A percentile compares a stretch with the other conserved stretches of the same genome.
These are phyloP conservation scores for Fusarium mangiferae DNA, from an alignment of 2,329 filamentous ascomycete species.

Conservation along the genomic window DNA sequence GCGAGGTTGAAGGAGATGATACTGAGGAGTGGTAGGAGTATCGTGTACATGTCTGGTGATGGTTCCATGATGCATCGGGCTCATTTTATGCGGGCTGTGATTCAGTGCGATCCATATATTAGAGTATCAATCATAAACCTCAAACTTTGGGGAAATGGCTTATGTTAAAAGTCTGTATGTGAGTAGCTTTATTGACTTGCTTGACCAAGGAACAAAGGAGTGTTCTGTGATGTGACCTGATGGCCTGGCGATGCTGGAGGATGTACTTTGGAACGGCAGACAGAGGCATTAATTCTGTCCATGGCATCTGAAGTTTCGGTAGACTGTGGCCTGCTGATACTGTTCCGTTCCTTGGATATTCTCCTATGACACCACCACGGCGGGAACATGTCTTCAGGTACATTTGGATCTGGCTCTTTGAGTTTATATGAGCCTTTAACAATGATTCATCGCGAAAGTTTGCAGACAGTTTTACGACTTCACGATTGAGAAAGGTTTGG, in stretches of 20 bases:
- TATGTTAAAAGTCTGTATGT: no score
- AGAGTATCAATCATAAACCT: neutral
- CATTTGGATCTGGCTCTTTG: neutral
- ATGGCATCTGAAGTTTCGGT: neutral
- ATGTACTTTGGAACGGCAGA: neutral
- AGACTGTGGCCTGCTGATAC: rapidly evolving
- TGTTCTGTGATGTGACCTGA: neutral
- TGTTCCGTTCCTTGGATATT: neutral
- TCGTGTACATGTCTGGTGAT: neutral
- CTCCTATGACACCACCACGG: no score
- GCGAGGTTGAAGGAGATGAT: neutral
- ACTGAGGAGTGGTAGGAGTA: neutral
- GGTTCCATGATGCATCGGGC: neutral
- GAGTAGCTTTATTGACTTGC: neutral
- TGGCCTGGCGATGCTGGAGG: neutral
- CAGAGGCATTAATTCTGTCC: no score
- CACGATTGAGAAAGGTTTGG: neutral
- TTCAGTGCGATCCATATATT: neutral
- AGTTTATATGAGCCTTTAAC: no score
- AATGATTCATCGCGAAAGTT: neutral
- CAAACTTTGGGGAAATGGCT: neutral
- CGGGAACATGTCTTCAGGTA: neutral
- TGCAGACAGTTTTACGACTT: neutral
- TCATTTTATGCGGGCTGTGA: neutral
- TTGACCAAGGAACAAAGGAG: neutral